These are phyloP conservation scores for Bipolaris oryzae DNA, from an alignment of 2,329 filamentous ascomycete species.

Conservation along the genomic window DNA sequence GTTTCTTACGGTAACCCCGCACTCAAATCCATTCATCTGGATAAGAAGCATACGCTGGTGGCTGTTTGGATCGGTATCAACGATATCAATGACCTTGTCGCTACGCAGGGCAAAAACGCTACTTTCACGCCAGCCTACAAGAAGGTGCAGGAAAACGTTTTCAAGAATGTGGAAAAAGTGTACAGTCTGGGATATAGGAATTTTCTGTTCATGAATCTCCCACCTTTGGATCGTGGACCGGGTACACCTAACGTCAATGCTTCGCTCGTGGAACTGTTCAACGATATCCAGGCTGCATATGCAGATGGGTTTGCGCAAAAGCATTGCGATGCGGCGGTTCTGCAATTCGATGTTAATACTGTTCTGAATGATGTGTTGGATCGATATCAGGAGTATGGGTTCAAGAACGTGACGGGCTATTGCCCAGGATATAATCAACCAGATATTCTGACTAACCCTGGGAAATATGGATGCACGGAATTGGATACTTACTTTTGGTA, in stretches of 20 bases:
- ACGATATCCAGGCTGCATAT: slow-evolving; percentile 47
- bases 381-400: slow-evolving; percentile 49
- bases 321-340: slow-evolving; percentile 45
- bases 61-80: slow-evolving; percentile 64
- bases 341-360: slow-evolving; percentile 55
- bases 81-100: slow-evolving; percentile 59
- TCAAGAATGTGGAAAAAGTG: slow-evolving; percentile 51
- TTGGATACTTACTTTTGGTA: slow-evolving; percentile 57
- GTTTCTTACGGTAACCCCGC: slow-evolving; percentile 53
- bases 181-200: slow-evolving; percentile 53
- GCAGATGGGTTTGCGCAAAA: slow-evolving; percentile 42
- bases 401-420: slow-evolving; percentile 55
- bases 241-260: slow-evolving; percentile 52
- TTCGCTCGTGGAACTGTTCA: slow-evolving; percentile 56
- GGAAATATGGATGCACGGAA: slow-evolving; percentile 54
- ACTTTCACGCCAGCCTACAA: slow-evolving; percentile 56
- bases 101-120: slow-evolving; percentile 45
- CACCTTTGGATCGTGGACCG: slow-evolving; percentile 56
- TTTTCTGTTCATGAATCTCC: slow-evolving; percentile 59
- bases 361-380: slow-evolving; percentile 54
- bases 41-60: slow-evolving; percentile 52
- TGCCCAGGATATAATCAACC: slow-evolving; percentile 55
- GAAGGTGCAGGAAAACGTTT: slow-evolving; percentile 50
- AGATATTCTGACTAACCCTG: slow-evolving; percentile 52
- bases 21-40: slow-evolving; percentile 37